phyloP scores from a whole-genome alignment of 257 asterid species.

The Haberlea rhodopensis region DNA sequence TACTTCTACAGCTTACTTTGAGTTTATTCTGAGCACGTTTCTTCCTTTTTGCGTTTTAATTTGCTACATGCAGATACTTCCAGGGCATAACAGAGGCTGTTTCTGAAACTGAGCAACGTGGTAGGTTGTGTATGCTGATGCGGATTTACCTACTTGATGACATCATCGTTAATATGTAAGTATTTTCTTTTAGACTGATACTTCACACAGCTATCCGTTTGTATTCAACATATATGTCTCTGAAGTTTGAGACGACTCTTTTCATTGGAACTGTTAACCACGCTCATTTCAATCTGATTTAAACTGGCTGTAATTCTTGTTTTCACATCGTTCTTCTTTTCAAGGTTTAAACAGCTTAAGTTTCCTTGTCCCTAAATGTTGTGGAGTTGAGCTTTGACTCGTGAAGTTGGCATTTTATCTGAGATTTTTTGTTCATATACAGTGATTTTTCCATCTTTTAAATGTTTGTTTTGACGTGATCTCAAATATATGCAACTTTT shows the following conservation, averaged over 20 bases:
- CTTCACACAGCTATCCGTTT: slow-evolving; percentile 35
- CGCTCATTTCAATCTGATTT: slow-evolving; percentile 16
- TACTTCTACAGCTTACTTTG: neutral
- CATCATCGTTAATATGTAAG: slow-evolving; percentile 23
- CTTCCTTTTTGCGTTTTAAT: slow-evolving; percentile 17
- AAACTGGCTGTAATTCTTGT: slow-evolving; percentile 23
- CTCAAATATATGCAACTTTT: neutral
- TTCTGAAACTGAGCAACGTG: slow-evolving; percentile 77
- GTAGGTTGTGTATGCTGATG: slow-evolving; percentile 89
- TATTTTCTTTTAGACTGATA: slow-evolving; percentile 30
- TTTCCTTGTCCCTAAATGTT: slow-evolving; percentile 17
- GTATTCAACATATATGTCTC: slow-evolving; percentile 32
- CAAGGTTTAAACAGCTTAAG: slow-evolving; percentile 28
- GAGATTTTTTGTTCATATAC: neutral
- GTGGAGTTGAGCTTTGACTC: neutral
- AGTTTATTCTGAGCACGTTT: neutral
- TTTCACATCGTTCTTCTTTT: slow-evolving; percentile 16
- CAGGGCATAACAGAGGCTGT: slow-evolving; percentile 79
- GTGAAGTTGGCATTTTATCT: neutral
- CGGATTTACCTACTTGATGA: slow-evolving; percentile 19
- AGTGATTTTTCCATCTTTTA: neutral
- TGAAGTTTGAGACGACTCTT: slow-evolving; percentile 21
- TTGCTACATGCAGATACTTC: slow-evolving; percentile 62
- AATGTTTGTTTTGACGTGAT: neutral
- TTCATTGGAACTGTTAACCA: slow-evolving; percentile 20